Evolutionary conservation across 305 asterid genomes (phyloP), one percentile per base, ranked within the genome.

Genomic region (Fraxinus xanthoxyloides): DNA sequence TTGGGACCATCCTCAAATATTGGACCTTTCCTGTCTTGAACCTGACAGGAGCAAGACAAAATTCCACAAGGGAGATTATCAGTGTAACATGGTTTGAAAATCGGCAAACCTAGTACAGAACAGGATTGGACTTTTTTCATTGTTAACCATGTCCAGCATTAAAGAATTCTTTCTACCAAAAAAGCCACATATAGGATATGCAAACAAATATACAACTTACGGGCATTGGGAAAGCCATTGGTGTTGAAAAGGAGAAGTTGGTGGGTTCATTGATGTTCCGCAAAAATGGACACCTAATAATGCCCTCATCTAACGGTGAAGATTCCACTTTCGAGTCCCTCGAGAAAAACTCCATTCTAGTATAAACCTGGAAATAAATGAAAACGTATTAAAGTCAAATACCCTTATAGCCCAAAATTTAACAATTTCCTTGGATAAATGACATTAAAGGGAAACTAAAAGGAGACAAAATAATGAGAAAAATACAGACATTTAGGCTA

Each of bases 1-100:
- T 94, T 94, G 84, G 95, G 95, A 78, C 94, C 98, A 90, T 95
- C 99, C 92, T 92, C 98, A 84, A 94, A 95, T 81, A 95, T 94
- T 67, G 98, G 98, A 84, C 99, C 97, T 84, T 90, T 95, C 59
- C 85, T 91, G 78, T 87, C 92, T 75, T 82, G 84, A 24, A 24
- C 87, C 98, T 92, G 88, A 82, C 77, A 84, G 24, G 2, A 51
- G 63, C 80, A 73, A 77, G 74, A 72, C 15, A 82, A 67, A 19
- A 43, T 19, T 70, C 74, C 77, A 80, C 24, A 70, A 26, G 30
- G 51, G 46, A 17, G 63, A 7, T 51, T 59, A 30, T 80, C 59
- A 79, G 76, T 36, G 75, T 15, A 76, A 32, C 35, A 48, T 15
- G 59, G 72, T 34, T 5, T 61, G 75, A 48, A 69, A 76, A 59